Evolutionary conservation across 202 grass and related monocot genomes (phyloP), one percentile per base, ranked within the genome.

Genomic region (Schoenoplectus triqueter): DNA sequence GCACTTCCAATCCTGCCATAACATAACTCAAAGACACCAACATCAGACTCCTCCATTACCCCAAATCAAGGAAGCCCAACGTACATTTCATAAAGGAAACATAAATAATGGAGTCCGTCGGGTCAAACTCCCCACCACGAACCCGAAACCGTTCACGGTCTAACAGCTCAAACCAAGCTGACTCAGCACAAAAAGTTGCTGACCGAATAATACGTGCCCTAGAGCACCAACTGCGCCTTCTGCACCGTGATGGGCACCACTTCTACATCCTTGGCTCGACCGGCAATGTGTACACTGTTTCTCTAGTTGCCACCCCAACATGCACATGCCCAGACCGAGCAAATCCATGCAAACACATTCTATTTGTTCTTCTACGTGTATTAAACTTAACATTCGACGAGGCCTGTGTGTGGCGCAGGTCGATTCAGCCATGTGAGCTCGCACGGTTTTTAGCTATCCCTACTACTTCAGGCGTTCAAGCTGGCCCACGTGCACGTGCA

Each of bases 231-330:
- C 88, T 99, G 41, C 90, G 61, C 17, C 96, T 99, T 17, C 79
- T 99, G 75, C 93, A 99, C 87, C 96, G 93, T 13, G 81, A 87
- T 49, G 93, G 88, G 14, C 57, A 87, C 5, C 88, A 94, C 6
- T 99, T 99, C 87, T 92, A 88, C 87, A 86, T 99, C 81, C 84
- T 99, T 4, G 96, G 96, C 59, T 92, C 90, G 39, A 99, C 96
- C 50, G 91, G 96, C 6, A 99, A 99, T 82, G 96, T 96, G 63
- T 99, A 99, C 86, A 88, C 87, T 18, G 86, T 99, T 57, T 94
- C 90, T 78, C 87, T 99, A 15, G 59, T 86, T 0, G 48, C 85
- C 11, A 0, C 73, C 1, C 96, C 96, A 4, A 82, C 87, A 48
- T 99, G 96, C 96, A 92, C 91, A 48, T 99, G 96, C 86, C 93